phyloP scores from a whole-genome alignment of 1,139 yeast genomes.

The Blastobotrys persicus region DNA sequence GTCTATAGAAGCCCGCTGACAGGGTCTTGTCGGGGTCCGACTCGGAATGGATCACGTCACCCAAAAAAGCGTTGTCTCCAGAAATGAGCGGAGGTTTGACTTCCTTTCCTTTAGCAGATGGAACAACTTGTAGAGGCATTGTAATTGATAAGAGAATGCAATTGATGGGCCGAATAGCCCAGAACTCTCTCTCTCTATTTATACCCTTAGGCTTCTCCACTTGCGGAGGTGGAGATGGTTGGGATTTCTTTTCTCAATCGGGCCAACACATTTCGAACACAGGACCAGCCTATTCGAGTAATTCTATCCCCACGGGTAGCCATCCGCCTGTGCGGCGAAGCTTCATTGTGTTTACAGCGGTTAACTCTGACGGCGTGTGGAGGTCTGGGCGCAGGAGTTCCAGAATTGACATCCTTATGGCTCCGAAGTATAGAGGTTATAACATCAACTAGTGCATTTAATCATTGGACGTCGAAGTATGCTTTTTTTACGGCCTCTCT shows the following conservation, averaged over 20 bases:
- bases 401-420: no score
- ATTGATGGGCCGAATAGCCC: not conserved
- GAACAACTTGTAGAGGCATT: constrained; percentile 16
- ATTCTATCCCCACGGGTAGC: not conserved
- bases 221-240: not conserved
- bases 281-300: not conserved
- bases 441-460: no score
- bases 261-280: not conserved
- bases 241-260: not conserved
- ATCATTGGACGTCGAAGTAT: no score
- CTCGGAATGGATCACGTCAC: constrained; percentile 59
- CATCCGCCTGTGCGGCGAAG: not conserved
- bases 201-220: not conserved
- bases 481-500: no score
- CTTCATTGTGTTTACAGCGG: not conserved
- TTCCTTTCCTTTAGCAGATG: constrained; percentile 13
- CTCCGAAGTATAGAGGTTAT: no score
- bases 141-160: not conserved
- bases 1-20: constrained; percentile 64
- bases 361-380: no score
- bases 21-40: constrained; percentile 59
- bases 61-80: constrained; percentile 62
- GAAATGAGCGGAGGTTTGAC: constrained; percentile 55
- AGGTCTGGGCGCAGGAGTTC: no score
- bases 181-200: not conserved